Percentiles rank a stretch among this genome's conserved stretches.
Evolutionary conservation across 495 filamentous ascomycete genomes (phyloP).

Genomic region (Cercophora samala): DNA sequence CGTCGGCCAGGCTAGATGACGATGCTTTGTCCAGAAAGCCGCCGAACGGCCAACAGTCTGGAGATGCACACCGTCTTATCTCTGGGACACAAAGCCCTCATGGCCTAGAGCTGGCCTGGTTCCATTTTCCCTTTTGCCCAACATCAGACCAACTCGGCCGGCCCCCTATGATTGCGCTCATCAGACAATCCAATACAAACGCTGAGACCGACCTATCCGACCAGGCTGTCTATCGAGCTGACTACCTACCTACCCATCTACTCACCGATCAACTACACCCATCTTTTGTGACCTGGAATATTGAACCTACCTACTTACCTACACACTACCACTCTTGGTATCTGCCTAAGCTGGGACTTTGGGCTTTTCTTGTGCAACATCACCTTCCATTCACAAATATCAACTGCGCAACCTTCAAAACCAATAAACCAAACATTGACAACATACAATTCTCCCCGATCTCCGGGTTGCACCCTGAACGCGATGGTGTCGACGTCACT

Average conservation of each 20-base stretch:
- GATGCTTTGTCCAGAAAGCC: constrained; percentile 4
- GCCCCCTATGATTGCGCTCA: constrained; percentile 4
- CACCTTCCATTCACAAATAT: background rate
- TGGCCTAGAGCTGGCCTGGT: background rate
- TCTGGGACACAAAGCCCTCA: constrained; percentile 5
- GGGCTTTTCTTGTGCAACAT: background rate
- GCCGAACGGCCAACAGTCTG: background rate
- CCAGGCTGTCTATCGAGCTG: background rate
- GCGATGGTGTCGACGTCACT: constrained; percentile 5
- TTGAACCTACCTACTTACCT: background rate
- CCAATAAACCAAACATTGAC: background rate
- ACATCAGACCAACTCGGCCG: background rate
- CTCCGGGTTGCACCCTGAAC: background rate
- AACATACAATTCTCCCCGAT: background rate
- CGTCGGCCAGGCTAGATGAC: constrained; percentile 10
- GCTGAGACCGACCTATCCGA: background rate
- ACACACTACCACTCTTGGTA: background rate
- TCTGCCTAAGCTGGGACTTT: background rate
- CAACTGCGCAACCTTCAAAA: background rate
- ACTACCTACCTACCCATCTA: background rate
- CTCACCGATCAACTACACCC: background rate
- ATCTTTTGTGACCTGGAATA: background rate
- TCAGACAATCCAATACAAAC: constrained; percentile 1
- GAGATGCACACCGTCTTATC: background rate
- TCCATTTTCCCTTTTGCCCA: background rate